Base-by-base conservation (phyloP, 192 early-diverging fungal species). In the Podila epigama region DNA sequence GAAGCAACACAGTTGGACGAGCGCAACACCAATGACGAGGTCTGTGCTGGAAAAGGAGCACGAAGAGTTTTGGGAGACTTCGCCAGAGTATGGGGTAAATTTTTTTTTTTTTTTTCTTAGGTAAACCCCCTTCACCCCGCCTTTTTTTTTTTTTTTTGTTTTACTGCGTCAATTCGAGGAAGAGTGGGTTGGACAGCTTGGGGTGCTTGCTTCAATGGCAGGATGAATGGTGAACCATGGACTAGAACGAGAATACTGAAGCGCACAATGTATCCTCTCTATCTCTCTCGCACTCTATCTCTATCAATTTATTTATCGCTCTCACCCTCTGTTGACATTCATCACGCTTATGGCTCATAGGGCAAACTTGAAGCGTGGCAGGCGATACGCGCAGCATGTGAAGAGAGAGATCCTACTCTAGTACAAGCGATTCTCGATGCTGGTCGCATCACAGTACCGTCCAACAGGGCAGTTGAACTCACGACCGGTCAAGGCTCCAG, bases 31-130 rank as follows among this genome's bases (percentile, higher is more conserved):
- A 41, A 33, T 27, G 22, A 59, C 58, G 37, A 59, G 37, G 39
- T 39, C 37, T 59, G 35, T 15, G 22, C 27, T 59, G 27, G 36
- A 29, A 20, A 34, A 37, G 22, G 58, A 59, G 27, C 34, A 36
- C 35, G 37, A 41, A 41, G 58, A 59, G 27, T 59, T 59, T 36
- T 59, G 58, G 58, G 58, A 59, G 11, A 59, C 58, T 1, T 34
- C 58, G 3, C 58, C 58, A 18, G 16, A 39, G 13, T 59, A 59
- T 59, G 58, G 27, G 35, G 58, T 59, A 59, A 18, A 31, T 31
- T 16, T 7, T 33, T 6, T 7, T 33, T 44, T 42, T n/a, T 22
- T 53, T 11, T 4, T 15, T 29, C 51, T 5, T 53, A 9, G 6
- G 16, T 22, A 22, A 25, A 13, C 28, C 0, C 22, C 27, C n/a